These are phyloP conservation scores for Trichophyton rubrum DNA, from an alignment of 2,329 filamentous ascomycete species.

Conservation along the genomic window DNA sequence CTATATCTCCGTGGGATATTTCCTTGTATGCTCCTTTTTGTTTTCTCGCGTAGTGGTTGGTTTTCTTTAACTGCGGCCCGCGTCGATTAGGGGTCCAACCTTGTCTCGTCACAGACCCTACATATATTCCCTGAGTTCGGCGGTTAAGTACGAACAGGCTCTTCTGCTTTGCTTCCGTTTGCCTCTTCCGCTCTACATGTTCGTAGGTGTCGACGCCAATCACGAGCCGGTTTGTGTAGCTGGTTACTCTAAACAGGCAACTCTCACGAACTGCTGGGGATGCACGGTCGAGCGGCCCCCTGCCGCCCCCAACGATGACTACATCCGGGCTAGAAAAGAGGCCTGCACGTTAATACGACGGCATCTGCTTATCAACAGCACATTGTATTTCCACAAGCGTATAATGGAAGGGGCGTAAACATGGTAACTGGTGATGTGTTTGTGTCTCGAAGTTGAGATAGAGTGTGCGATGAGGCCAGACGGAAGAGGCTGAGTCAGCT, in stretches of 20 bases:
- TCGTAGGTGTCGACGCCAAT: not conserved
- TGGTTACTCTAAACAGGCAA: not conserved
- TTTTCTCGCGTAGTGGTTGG: not conserved
- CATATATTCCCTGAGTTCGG: not conserved
- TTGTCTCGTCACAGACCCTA: not conserved
- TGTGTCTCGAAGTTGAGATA: not conserved
- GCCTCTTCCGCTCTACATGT: not conserved
- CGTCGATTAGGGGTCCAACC: not conserved
- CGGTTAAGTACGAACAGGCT: not conserved
- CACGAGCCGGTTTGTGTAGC: not conserved
- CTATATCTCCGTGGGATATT: not conserved
- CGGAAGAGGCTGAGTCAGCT: not conserved
- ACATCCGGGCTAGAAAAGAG: too few relatives aligned
- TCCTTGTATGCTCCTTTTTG: not conserved
- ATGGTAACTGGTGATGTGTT: not conserved
- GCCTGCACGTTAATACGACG: too few relatives aligned
- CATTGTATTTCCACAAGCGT: too few relatives aligned
- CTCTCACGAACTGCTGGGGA: not conserved
- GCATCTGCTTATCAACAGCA: too few relatives aligned
- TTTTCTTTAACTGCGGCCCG: not conserved
- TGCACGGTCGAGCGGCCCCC: not conserved
- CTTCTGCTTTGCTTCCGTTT: not conserved
- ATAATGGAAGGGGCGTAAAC: too few relatives aligned
- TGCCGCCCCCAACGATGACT: not conserved
- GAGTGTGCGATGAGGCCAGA: not conserved